phyloP scores from a whole-genome alignment of 345 rosid species.

The Pugionium cornutum region DNA sequence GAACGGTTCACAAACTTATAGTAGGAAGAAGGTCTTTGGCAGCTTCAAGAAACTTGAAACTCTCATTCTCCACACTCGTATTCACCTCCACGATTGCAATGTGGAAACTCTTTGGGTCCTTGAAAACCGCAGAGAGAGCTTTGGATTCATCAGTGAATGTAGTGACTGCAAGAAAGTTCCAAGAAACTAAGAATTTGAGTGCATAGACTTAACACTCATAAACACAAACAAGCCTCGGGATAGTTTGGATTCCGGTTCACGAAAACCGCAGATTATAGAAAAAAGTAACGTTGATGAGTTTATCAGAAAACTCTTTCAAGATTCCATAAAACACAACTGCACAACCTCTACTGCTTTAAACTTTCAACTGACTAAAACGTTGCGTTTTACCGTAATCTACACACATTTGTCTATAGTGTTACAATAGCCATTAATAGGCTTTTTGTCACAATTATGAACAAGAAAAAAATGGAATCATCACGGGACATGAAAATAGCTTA shows the following conservation, averaged over 20 bases:
- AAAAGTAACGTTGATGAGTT: neutral
- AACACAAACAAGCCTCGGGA: neutral
- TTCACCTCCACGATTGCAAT: conserved; percentile 84
- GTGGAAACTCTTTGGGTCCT: conserved; percentile 73
- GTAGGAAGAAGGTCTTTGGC: conserved; percentile 85
- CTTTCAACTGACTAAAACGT: neutral
- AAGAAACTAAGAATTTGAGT: neutral
- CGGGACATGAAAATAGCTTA: conserved; percentile 25
- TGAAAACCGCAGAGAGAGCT: conserved; percentile 64
- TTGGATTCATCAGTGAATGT: conserved; percentile 67
- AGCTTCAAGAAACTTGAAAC: conserved; percentile 76
- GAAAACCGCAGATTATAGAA: neutral
- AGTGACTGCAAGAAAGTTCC: conserved; percentile 56
- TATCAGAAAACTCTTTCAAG: conserved; percentile 3
- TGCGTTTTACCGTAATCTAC: too few relatives aligned
- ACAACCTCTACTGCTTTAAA: conserved; percentile 20
- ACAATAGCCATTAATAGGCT: too few relatives aligned
- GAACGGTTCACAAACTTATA: conserved; percentile 48
- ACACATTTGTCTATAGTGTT: too few relatives aligned
- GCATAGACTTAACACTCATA: conserved; percentile 12
- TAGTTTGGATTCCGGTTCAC: neutral
- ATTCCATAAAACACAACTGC: conserved; percentile 27
- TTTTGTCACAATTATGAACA: neutral
- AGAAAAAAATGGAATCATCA: conserved; percentile 22
- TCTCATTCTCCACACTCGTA: conserved; percentile 44